phyloP scores from a whole-genome alignment of 768 basidiomycete genomes.

The Russula virescens region DNA sequence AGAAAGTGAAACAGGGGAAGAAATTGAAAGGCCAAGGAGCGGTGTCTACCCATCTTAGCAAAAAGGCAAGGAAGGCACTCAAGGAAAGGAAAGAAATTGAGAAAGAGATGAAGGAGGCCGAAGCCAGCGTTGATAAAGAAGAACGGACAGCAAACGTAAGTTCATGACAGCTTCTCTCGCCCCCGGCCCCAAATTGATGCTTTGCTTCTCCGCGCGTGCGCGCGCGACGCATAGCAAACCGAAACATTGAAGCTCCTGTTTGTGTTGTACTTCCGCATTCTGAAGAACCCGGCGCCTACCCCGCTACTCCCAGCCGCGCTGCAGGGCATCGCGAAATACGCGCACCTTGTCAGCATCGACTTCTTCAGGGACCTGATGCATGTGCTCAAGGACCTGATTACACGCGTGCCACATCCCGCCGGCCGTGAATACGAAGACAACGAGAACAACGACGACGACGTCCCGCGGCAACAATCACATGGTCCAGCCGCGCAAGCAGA shows the following conservation, averaged over 20 bases:
- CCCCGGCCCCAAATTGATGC: slow-evolving; percentile 2
- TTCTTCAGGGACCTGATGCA: slow-evolving; percentile 95
- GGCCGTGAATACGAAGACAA: slow-evolving; percentile 24
- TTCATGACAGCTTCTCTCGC: slow-evolving; percentile 23
- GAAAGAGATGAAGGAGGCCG: slow-evolving; percentile 90
- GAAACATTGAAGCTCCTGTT: slow-evolving; percentile 97
- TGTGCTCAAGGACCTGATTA: slow-evolving; percentile 74
- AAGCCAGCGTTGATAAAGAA: slow-evolving; percentile 88
- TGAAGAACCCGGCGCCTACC: slow-evolving; percentile 78
- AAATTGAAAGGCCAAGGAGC: slow-evolving; percentile 29
- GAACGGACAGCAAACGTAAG: slow-evolving; percentile 77
- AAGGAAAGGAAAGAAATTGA: slow-evolving; percentile 89
- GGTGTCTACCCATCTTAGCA: slow-evolving; percentile 75
- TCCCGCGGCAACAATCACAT: slow-evolving; percentile 16
- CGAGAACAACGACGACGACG: slow-evolving; percentile 1
- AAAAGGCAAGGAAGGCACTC: slow-evolving; percentile 79
- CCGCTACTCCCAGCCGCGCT: slow-evolving; percentile 81
- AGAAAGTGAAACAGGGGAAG: slow-evolving; percentile 40
- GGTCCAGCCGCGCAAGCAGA: slow-evolving; percentile 29
- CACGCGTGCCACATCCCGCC: slow-evolving; percentile 40
- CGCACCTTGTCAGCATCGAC: slow-evolving; percentile 96
- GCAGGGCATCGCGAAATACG: slow-evolving; percentile 87
- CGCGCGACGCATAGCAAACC: slow-evolving; percentile 82
- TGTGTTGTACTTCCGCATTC: slow-evolving; percentile 91
- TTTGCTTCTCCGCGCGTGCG: neutral